A percentile compares a stretch with the other conserved stretches of the same genome.
Evolutionary conservation across 768 basidiomycete genomes (phyloP).

Genomic region (Phanerochaete carnosa): DNA sequence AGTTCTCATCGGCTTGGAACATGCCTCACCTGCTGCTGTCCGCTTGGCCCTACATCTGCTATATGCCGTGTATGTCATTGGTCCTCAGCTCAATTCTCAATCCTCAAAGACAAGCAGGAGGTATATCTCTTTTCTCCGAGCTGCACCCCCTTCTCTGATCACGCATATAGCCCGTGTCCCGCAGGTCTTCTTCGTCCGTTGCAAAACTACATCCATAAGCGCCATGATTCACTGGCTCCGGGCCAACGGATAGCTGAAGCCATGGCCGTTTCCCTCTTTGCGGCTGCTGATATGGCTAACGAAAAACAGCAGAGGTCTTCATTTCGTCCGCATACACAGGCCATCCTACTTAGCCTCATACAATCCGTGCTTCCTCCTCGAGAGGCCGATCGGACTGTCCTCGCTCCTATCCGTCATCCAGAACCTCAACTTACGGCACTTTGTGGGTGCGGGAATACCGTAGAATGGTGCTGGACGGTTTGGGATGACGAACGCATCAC

Average conservation of each 20-base stretch:
- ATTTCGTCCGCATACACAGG: conserved; percentile 46
- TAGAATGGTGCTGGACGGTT: conserved; percentile 63
- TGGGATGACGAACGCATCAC: conserved; percentile 56
- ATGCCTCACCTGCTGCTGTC: conserved; percentile 56
- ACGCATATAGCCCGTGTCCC: neutral
- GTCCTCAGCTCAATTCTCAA: conserved; percentile 32
- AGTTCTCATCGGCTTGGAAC: conserved; percentile 41
- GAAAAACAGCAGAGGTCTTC: conserved; percentile 10
- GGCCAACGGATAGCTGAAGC: conserved; percentile 31
- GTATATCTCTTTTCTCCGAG: neutral
- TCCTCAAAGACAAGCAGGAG: neutral
- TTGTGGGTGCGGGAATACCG: conserved; percentile 52
- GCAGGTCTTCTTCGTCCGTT: neutral
- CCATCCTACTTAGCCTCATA: conserved; percentile 43
- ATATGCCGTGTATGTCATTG: conserved; percentile 54
- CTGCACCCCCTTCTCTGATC: neutral
- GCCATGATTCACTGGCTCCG: neutral
- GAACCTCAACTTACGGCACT: conserved; percentile 48
- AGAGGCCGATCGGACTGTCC: conserved; percentile 23
- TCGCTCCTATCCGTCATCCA: conserved; percentile 31
- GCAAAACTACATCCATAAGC: neutral
- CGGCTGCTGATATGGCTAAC: conserved; percentile 13
- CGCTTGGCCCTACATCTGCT: conserved; percentile 55
- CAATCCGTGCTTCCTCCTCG: neutral
- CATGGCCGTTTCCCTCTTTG: conserved; percentile 34